A percentile compares a stretch with the other conserved stretches of the same genome.
Conservation (phyloP, 257 asterid species). For the Nicotiana sylvestris region DNA sequence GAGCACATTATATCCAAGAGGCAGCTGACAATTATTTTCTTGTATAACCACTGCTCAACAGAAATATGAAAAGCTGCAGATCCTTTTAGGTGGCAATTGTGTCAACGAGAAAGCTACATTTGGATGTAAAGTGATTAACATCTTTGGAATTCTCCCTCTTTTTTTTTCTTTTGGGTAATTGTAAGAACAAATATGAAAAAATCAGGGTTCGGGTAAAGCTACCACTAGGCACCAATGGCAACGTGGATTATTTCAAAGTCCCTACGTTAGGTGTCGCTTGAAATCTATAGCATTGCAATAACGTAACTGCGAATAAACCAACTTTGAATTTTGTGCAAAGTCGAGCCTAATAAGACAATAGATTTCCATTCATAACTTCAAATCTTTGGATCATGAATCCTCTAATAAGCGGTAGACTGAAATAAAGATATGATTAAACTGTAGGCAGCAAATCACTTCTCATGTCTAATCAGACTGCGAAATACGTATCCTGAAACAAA, state of each 20-base stretch:
- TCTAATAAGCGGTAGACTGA: neutral
- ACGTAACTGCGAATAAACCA: neutral
- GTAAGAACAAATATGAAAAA: neutral
- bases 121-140: neutral
- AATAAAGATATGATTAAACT: neutral
- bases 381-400: neutral
- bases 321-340: neutral
- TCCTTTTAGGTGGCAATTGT: neutral
- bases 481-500: too few species aligned
- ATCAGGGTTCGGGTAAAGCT: neutral
- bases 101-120: neutral
- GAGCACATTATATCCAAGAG: neutral
- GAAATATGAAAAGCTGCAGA: neutral
- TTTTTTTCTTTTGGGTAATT: neutral
- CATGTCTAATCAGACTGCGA: neutral
- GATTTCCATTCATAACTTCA: neutral
- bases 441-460: neutral
- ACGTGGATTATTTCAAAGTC: neutral
- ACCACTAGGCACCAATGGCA: neutral
- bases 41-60: neutral
- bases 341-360: neutral
- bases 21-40: neutral
- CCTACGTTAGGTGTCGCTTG: neutral
- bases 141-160: neutral
- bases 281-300: too few species aligned